Conservation (phyloP, 2,329 filamentous ascomycete species). For the Anthostomella pinea region DNA sequence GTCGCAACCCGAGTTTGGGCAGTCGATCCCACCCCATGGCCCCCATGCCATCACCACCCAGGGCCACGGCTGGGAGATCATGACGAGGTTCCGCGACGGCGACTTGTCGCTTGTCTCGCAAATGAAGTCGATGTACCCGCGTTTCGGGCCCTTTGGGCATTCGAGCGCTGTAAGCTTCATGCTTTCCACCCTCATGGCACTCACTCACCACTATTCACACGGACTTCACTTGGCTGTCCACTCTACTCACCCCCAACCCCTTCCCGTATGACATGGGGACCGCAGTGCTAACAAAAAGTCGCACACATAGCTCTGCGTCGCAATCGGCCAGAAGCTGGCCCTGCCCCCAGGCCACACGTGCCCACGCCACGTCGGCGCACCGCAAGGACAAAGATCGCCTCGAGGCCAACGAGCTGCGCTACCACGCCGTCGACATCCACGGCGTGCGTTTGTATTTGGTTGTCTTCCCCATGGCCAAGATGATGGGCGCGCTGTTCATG, state of each 20-base stretch:
- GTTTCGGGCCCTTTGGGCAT: constrained; percentile 41
- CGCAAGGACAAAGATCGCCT: constrained; percentile 38
- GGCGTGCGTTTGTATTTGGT: constrained; percentile 44
- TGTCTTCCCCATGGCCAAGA: constrained; percentile 36
- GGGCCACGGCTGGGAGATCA: constrained; percentile 41
- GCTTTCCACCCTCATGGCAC: background rate
- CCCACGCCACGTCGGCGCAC: constrained; percentile 33
- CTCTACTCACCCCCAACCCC: too few relatives aligned
- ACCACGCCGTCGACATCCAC: constrained; percentile 41
- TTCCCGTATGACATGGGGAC: too few relatives aligned
- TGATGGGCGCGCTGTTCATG: constrained; percentile 36
- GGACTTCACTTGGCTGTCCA: too few relatives aligned
- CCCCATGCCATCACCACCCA: constrained; percentile 48
- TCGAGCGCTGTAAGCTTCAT: constrained; percentile 32
- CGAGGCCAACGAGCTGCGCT: constrained; percentile 32
- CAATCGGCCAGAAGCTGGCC: constrained; percentile 33
- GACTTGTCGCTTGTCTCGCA: constrained; percentile 34
- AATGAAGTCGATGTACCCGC: constrained; percentile 45
- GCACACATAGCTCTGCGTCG: constrained; percentile 33
- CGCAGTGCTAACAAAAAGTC: background rate
- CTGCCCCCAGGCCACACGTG: constrained; percentile 25
- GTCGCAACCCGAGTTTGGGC: constrained; percentile 32
- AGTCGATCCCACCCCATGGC: constrained; percentile 45
- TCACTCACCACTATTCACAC: background rate
- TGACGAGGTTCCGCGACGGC: constrained; percentile 40